Conservation (phyloP, 352 stramenopile species). For the Pseudoperonospora humuli region DNA sequence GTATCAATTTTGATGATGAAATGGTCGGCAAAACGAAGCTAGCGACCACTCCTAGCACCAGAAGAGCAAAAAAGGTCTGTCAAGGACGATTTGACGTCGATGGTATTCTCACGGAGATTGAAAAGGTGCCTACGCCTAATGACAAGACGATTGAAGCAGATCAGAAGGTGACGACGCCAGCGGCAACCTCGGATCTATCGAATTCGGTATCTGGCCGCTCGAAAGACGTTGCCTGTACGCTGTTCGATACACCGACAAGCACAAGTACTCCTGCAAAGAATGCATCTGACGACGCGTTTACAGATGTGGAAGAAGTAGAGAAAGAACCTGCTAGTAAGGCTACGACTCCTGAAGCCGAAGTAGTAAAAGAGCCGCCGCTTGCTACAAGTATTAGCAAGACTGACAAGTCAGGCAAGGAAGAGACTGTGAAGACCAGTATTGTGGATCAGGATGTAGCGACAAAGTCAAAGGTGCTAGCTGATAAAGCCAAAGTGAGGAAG, state of each 20-base stretch:
- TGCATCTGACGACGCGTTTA: constrained; percentile 8
- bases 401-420: constrained; percentile 18
- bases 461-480: constrained; percentile 11
- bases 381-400: constrained; percentile 17
- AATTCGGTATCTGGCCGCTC: constrained; percentile 7
- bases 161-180: constrained; percentile 4
- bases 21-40: constrained; percentile 21
- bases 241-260: constrained; percentile 54
- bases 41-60: constrained; percentile 15
- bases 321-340: constrained; percentile 15
- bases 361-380: constrained; percentile 10
- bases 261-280: constrained; percentile 13
- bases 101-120: constrained; percentile 47
- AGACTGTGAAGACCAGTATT: neutral
- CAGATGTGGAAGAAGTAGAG: constrained; percentile 13
- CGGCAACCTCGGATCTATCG: constrained; percentile 5
- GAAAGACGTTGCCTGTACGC: constrained; percentile 35
- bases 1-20: constrained; percentile 12
- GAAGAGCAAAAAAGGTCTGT: constrained; percentile 22
- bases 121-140: constrained; percentile 37
- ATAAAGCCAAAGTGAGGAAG: constrained; percentile 23
- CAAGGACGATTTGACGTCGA: constrained; percentile 48
- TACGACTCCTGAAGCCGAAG: constrained; percentile 7
- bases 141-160: constrained; percentile 19
- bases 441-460: constrained; percentile 11